Evolutionary conservation across 495 filamentous ascomycete genomes (phyloP), one percentile per base, ranked within the genome.

Genomic region (Thozetella sp.): DNA sequence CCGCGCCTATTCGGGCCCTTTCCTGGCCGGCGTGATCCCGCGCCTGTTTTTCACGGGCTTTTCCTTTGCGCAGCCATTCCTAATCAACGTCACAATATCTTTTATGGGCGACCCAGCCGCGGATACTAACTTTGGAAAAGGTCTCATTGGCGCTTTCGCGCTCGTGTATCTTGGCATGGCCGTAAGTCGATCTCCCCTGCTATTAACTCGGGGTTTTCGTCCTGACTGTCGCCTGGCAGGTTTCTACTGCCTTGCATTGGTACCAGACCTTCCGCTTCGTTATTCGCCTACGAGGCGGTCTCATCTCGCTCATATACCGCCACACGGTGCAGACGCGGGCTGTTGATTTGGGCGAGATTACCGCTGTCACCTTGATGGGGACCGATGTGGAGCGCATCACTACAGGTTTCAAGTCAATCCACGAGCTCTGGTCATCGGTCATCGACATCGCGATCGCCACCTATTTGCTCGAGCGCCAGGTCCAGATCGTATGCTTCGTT

Each of bases 401-500:
- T 37, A 6, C 6, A 1, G 65, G 67, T 1, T 67, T 53, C 25
- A 53, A 56, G 30, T 30, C 15, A 3, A 37, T 73, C 0, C 73
- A 78, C 60, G 77, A 79, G 45, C 58, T 78, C 12, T 80, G 67
- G 83, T 80, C 78, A 1, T 86, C 81, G 63, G 54, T 71, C 1
- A 63, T 80, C 10, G 80, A 88, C 59, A 80, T 88, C 22, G 80
- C 57, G 3, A 27, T 89, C 13, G 86, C 85, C 0, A 81, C 81
- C n/a, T 87, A 79, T 61, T 74, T 89, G 12, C 70, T 89, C 0
- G 73, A 81, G 27, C 71, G 75, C 9, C 82, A 88, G 62, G 65
- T 89, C 1, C 79, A 78, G 15, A 64, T 73, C 10, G 74, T 70
- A 3, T 74, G 64, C 34, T 75, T 78, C 1, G 67, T 75, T 12